Evolutionary conservation across 352 stramenopile genomes (phyloP).

Genomic region (Phytopythium cucurbitacearum): DNA sequence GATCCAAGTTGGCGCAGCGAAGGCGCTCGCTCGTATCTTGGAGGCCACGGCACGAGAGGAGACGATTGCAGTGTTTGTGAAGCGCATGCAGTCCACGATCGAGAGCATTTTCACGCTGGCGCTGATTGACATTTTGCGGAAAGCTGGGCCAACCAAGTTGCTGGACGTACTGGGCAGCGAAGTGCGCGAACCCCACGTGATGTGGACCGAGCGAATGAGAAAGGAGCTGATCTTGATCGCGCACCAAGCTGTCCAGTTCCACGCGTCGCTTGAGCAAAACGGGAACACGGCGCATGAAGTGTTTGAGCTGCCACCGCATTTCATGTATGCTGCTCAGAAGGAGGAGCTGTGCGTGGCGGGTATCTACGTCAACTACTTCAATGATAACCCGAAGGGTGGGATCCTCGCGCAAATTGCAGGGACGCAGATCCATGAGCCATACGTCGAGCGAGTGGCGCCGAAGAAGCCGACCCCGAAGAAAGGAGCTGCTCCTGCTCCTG

Average conservation of each 20-base stretch:
- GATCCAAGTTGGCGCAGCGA: constrained; percentile 68
- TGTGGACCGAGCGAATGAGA: constrained; percentile 85
- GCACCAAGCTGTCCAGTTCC: constrained; percentile 67
- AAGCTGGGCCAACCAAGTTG: constrained; percentile 57
- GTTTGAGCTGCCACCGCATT: constrained; percentile 66
- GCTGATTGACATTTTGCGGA: constrained; percentile 68
- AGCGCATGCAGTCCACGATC: constrained; percentile 81
- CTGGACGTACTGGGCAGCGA: constrained; percentile 67
- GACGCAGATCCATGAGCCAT: constrained; percentile 32
- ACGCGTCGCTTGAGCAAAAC: constrained; percentile 49
- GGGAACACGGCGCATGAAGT: constrained; percentile 61
- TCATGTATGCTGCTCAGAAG: constrained; percentile 81
- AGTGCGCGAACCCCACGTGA: constrained; percentile 77
- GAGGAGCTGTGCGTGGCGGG: constrained; percentile 81
- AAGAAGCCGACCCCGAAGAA: constrained; percentile 31
- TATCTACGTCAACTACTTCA: constrained; percentile 89
- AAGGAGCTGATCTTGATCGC: constrained; percentile 68
- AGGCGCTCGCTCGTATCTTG: constrained; percentile 68
- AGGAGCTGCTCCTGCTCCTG: constrained; percentile 22
- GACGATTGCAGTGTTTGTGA: constrained; percentile 70
- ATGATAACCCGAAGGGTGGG: constrained; percentile 73
- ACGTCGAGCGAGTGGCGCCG: constrained; percentile 4
- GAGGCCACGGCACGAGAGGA: constrained; percentile 65
- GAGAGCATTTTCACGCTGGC: constrained; percentile 77
- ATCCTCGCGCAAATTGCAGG: constrained; percentile 75